These are phyloP conservation scores for Hymenoscyphus infarciens DNA, from an alignment of 2,329 filamentous ascomycete genomes.

Conservation along the genomic window DNA sequence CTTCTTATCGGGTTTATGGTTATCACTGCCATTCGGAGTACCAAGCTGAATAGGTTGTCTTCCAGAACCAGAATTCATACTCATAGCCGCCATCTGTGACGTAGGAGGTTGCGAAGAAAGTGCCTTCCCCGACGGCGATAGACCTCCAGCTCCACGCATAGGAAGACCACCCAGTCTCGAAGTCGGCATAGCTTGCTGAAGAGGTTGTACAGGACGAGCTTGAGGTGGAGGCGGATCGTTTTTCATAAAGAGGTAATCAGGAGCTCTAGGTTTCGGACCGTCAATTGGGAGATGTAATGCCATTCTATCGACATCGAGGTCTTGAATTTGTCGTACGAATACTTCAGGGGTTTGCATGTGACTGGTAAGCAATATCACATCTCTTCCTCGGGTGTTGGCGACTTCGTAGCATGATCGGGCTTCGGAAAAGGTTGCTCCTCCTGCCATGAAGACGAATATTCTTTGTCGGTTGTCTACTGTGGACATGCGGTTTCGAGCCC, in stretches of 20 bases:
- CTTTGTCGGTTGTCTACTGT: slow-evolving; percentile 81
- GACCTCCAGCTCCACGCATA: slow-evolving; percentile 26
- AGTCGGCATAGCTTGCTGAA: slow-evolving; percentile 18
- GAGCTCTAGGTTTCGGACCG: slow-evolving; percentile 73
- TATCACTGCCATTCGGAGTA: slow-evolving; percentile 26
- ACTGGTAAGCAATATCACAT: slow-evolving; percentile 83
- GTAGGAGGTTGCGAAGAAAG: slow-evolving; percentile 30
- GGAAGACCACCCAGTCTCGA: slow-evolving; percentile 18
- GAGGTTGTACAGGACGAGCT: slow-evolving; percentile 32
- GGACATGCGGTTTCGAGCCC: slow-evolving; percentile 78
- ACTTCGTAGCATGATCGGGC: slow-evolving; percentile 85
- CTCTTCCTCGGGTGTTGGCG: slow-evolving; percentile 66
- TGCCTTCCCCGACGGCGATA: slow-evolving; percentile 24
- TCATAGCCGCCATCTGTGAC: slow-evolving; percentile 27
- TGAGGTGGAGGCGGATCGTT: slow-evolving; percentile 52
- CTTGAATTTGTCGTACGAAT: slow-evolving; percentile 78
- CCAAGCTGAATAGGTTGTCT: slow-evolving; percentile 27
- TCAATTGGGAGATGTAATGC: slow-evolving; percentile 79
- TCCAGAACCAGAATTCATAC: slow-evolving; percentile 22
- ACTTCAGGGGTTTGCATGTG: slow-evolving; percentile 88
- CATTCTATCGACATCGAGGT: slow-evolving; percentile 72
- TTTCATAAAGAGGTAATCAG: slow-evolving; percentile 80
- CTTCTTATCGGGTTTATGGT: slow-evolving; percentile 43
- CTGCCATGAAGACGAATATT: slow-evolving; percentile 90
- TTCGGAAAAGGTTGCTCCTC: slow-evolving; percentile 92